phyloP scores from a whole-genome alignment of 306 rosid genomes.

The Begonia masoniana region DNA sequence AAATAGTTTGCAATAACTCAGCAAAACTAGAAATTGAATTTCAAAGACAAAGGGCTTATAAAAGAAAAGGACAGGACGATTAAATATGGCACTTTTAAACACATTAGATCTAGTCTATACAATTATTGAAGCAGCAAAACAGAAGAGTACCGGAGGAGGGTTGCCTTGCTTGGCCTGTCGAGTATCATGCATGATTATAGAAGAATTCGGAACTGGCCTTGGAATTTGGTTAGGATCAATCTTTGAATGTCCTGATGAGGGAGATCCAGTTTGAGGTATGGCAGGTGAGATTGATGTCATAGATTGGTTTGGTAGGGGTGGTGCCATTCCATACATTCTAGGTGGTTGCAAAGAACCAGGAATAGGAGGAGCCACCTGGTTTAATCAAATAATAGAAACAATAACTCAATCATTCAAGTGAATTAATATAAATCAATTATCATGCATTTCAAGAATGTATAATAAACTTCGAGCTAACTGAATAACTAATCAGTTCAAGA shows the following conservation, averaged over 20 bases:
- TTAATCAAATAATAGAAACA: conserved; percentile 10
- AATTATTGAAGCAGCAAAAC: too few species aligned
- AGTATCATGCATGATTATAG: conserved; percentile 72
- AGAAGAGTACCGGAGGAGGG: conserved; percentile 69
- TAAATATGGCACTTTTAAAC: background rate
- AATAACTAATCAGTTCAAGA: too few species aligned
- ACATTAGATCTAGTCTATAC: too few species aligned
- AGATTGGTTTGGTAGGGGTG: conserved; percentile 74
- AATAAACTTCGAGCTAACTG: too few species aligned
- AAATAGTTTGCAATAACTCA: conserved; percentile 13
- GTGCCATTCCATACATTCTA: conserved; percentile 90
- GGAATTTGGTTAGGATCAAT: conserved; percentile 99
- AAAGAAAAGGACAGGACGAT: conserved; percentile 1
- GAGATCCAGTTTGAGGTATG: conserved; percentile 81
- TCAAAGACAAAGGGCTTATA: conserved; percentile 7
- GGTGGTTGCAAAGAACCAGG: conserved; percentile 63
- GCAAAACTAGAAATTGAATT: conserved; percentile 6
- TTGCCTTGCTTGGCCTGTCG: conserved; percentile 89
- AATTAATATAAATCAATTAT: background rate
- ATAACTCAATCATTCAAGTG: background rate
- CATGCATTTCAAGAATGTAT: too few species aligned
- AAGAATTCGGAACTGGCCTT: conserved; percentile 70
- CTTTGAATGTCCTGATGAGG: conserved; percentile 72
- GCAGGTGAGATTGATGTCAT: conserved; percentile 82
- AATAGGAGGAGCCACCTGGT: conserved; percentile 44